phyloP scores from a whole-genome alignment of 2,329 filamentous ascomycete genomes.

The Chrysoporthe deuterocubensis region DNA sequence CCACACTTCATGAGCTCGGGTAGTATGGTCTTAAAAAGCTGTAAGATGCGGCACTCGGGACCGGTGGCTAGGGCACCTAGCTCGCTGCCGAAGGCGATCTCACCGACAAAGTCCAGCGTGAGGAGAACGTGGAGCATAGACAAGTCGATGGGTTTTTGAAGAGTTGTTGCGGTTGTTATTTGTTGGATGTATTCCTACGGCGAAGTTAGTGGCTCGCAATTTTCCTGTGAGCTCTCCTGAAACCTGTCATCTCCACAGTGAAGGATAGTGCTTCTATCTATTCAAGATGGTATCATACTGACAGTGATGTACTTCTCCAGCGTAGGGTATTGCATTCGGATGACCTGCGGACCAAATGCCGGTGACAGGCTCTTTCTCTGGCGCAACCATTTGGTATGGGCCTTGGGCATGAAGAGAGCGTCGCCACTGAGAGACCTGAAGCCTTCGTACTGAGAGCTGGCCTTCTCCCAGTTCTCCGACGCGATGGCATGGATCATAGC shows the following conservation, averaged over 20 bases:
- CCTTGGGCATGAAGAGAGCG: slow-evolving; percentile 14
- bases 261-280: not conserved
- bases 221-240: not conserved
- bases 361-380: slow-evolving; percentile 12
- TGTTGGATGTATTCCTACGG: not conserved
- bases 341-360: slow-evolving; percentile 11
- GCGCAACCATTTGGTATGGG: slow-evolving; percentile 10
- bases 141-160: slow-evolving; percentile 1
- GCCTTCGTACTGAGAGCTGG: slow-evolving; percentile 9
- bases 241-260: not conserved
- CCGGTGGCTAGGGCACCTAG: not conserved
- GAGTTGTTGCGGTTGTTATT: not conserved
- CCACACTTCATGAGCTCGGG: slow-evolving; percentile 13
- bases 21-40: slow-evolving; percentile 5
- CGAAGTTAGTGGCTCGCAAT: not conserved
- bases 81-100: slow-evolving; percentile 7
- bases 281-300: not conserved
- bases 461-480: slow-evolving; percentile 5
- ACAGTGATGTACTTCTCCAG: slow-evolving; percentile 7
- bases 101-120: slow-evolving; percentile 8
- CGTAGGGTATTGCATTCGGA: slow-evolving; percentile 11
- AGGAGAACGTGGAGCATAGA: slow-evolving; percentile 13
- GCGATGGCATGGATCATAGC: slow-evolving; percentile 11
- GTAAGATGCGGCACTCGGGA: slow-evolving; percentile 6
- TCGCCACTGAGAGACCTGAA: slow-evolving; percentile 6